Conservation (phyloP, 2,329 filamentous ascomycete genomes). For the Paecilomyces dactylethromorphus region DNA sequence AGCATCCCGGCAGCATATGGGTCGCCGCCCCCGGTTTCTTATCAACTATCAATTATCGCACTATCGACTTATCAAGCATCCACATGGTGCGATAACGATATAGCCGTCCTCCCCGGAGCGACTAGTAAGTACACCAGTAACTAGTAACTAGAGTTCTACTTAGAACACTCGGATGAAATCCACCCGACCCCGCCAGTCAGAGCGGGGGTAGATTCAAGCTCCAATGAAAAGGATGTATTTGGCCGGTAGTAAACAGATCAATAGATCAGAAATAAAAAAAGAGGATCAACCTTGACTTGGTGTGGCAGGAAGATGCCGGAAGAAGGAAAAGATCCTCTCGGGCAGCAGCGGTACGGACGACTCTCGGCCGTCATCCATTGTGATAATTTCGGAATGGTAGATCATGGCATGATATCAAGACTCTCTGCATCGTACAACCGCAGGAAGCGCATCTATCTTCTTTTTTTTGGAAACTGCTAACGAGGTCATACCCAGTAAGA, state of each 20-base stretch:
- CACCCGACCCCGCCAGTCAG: not conserved
- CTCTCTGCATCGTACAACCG: not conserved
- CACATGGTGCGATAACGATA: not conserved
- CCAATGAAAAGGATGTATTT: not conserved
- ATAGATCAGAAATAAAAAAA: not conserved
- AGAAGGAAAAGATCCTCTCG: not conserved
- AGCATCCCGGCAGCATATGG: not conserved
- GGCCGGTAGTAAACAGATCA: not conserved
- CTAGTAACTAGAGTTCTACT: not conserved
- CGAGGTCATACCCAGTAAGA: not conserved
- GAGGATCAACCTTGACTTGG: not conserved
- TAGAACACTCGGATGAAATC: not conserved
- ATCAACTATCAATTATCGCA: not conserved
- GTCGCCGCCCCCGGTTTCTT: not conserved
- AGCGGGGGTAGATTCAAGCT: not conserved
- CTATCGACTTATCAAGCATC: not conserved
- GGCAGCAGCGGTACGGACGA: not conserved
- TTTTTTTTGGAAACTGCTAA: not conserved
- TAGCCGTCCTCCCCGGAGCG: not conserved
- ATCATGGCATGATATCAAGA: not conserved
- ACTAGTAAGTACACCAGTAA: not conserved
- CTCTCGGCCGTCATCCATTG: not conserved
- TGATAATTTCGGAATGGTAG: not conserved
- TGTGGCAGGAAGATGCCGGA: not conserved
- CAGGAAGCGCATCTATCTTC: not conserved